These are phyloP conservation scores for Zygosaccharomyces bailii DNA, from an alignment of 805 yeast genomes.

Conservation along the genomic window DNA sequence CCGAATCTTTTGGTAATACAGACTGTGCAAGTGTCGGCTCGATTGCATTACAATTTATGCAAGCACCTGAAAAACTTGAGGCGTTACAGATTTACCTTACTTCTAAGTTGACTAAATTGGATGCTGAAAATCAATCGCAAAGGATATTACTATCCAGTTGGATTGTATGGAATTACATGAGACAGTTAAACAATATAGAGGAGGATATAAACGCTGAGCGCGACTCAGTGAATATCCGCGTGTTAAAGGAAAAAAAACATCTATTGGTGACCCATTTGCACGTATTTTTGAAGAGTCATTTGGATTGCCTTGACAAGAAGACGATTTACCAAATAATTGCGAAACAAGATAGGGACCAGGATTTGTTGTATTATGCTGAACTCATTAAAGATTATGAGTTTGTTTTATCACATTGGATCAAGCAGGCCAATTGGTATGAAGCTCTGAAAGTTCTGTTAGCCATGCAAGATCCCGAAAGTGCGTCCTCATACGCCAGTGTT, in stretches of 20 bases:
- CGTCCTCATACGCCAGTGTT: slow-evolving; percentile 67
- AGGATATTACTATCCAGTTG: slow-evolving; percentile 34
- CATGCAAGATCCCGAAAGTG: slow-evolving; percentile 44
- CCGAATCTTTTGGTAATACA: slow-evolving; percentile 52
- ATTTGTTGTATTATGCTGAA: slow-evolving; percentile 65
- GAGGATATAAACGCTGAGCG: slow-evolving; percentile 32
- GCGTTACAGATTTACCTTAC: slow-evolving; percentile 48
- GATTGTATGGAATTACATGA: slow-evolving; percentile 38
- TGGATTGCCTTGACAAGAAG: slow-evolving; percentile 52
- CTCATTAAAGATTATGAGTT: slow-evolving; percentile 63
- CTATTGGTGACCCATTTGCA: slow-evolving; percentile 37
- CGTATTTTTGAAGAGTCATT: slow-evolving; percentile 49
- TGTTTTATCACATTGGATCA: slow-evolving; percentile 66
- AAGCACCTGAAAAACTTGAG: slow-evolving; percentile 37
- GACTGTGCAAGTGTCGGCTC: slow-evolving; percentile 68
- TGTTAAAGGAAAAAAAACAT: slow-evolving; percentile 26
- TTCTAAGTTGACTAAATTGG: slow-evolving; percentile 39
- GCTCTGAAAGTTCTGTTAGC: slow-evolving; percentile 58
- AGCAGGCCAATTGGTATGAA: slow-evolving; percentile 67
- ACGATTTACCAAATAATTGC: slow-evolving; percentile 71
- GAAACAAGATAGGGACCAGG: slow-evolving; percentile 61
- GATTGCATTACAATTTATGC: slow-evolving; percentile 55
- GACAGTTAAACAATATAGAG: slow-evolving; percentile 37
- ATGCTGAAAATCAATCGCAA: slow-evolving; percentile 31
- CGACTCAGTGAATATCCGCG: slow-evolving; percentile 17